Evolutionary conservation across 2,329 filamentous ascomycete species (phyloP), one percentile per base, ranked within the genome.

Genomic region (Didymella sp.): DNA sequence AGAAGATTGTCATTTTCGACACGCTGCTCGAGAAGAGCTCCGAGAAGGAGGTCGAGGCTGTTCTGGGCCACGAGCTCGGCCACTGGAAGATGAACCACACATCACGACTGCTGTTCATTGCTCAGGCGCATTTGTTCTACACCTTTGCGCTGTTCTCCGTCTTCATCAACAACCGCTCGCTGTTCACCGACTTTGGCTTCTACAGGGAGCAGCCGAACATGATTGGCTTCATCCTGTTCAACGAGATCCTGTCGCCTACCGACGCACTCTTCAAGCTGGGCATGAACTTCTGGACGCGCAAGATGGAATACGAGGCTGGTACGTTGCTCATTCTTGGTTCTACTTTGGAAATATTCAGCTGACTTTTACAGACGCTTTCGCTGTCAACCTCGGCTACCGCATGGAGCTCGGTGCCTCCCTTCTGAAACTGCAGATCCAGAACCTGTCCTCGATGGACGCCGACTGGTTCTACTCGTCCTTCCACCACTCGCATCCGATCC

Each of bases 1-100:
- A 98, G 85, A 96, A 98, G 82, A 99, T 99, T 81, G 95, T 99
- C 72, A 96, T 99, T 73, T 99, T 96, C 76, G 95, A 99, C 75
- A 99, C 96, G 5, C 80, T 99, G 62, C 92, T 99, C 61, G 94
- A 97, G 79, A 96, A 98, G 85, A 95, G 90, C 76, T 87, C 93
- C 61, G 88, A 90, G 4, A 85, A 95, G 72, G 95, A 99, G 78
- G 93, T 99, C 37, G 91, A 96, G 57, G 94, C 95, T 64, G 93
- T 99, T 50, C 82, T 99, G 51, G 93, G 92, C 31, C 95, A 99
- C 76, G 95, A 99, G 79, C 85, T 99, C 44, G 95, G 95, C 48
- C 95, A 99, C 81, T 99, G 95, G 95, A 94, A 89, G 70, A 86
- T 96, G 66, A 92, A 92, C 59, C 95, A 99, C 82, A 98, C 95